Percentiles rank a stretch among this genome's conserved stretches.
Evolutionary conservation across 2,329 filamentous ascomycete species (phyloP).

Genomic region (Colletotrichum sp.): DNA sequence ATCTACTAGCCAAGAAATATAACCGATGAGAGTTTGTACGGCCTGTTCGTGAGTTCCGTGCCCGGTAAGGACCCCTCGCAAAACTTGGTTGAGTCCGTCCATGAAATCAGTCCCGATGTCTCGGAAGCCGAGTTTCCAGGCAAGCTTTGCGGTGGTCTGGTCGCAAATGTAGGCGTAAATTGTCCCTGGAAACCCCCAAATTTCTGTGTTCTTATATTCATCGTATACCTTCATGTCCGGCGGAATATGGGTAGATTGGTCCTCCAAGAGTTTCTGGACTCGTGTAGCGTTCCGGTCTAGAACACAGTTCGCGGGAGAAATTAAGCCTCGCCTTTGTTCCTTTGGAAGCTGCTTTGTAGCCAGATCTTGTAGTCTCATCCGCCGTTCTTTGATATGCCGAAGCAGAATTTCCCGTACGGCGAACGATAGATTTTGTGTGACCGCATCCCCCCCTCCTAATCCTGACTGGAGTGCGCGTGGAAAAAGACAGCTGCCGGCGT

Average conservation of each 20-base stretch:
- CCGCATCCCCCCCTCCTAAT: rapidly evolving
- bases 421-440: background rate
- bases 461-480: rapidly evolving
- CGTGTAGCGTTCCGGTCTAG: background rate
- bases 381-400: background rate
- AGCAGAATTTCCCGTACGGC: background rate
- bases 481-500: background rate
- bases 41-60: too few species aligned
- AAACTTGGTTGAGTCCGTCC: background rate
- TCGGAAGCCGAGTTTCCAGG: background rate
- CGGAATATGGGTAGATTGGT: background rate
- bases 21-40: rapidly evolving
- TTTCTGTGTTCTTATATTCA: rapidly evolving
- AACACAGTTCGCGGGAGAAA: rapidly evolving
- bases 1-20: background rate
- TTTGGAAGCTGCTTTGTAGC: background rate
- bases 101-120: background rate
- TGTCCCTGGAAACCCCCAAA: background rate
- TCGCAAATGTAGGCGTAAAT: background rate
- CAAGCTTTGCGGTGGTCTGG: background rate
- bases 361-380: background rate
- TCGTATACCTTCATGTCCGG: background rate
- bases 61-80: background rate
- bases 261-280: background rate
- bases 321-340: background rate